Percentiles rank a stretch among this genome's conserved stretches.
phyloP scores from a whole-genome alignment of 371 early-diverging fungal genomes.

The Mucor racemosus region DNA sequence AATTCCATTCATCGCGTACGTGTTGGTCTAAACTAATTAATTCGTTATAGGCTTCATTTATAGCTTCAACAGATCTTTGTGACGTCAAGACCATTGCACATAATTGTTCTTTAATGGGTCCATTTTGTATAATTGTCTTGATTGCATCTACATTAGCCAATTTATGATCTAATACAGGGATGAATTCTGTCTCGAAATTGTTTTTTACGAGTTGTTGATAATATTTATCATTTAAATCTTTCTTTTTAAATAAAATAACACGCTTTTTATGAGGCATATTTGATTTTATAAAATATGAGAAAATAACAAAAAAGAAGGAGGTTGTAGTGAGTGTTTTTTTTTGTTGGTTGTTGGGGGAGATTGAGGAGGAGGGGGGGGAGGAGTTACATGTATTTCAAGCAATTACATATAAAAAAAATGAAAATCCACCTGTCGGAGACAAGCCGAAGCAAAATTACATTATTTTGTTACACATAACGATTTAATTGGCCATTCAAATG shows the following conservation, averaged over 20 bases:
- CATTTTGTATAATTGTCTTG: constrained; percentile 16
- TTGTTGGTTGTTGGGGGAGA: neutral
- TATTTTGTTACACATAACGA: constrained; percentile 7
- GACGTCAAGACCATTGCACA: constrained; percentile 45
- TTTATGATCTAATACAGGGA: constrained; percentile 45
- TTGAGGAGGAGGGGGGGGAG: neutral
- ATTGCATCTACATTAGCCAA: constrained; percentile 21
- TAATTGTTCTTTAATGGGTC: constrained; percentile 21
- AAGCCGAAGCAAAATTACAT: constrained; percentile 19
- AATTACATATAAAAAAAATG: neutral
- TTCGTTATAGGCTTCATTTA: constrained; percentile 18
- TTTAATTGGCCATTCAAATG: constrained; percentile 15
- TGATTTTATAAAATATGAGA: neutral
- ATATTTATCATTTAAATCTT: constrained; percentile 29
- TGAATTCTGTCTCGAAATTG: constrained; percentile 31
- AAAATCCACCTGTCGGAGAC: constrained; percentile 21
- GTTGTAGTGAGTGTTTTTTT: too few species aligned
- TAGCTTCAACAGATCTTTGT: constrained; percentile 44
- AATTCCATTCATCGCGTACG: constrained; percentile 25
- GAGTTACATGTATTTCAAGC: neutral
- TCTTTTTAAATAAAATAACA: constrained; percentile 33
- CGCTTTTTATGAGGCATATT: constrained; percentile 15
- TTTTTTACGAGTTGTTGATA: constrained; percentile 9
- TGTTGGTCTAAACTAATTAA: neutral
- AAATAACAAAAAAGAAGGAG: neutral